These are phyloP conservation scores for Penicillium salamii DNA, from an alignment of 495 filamentous ascomycete genomes.

Conservation along the genomic window DNA sequence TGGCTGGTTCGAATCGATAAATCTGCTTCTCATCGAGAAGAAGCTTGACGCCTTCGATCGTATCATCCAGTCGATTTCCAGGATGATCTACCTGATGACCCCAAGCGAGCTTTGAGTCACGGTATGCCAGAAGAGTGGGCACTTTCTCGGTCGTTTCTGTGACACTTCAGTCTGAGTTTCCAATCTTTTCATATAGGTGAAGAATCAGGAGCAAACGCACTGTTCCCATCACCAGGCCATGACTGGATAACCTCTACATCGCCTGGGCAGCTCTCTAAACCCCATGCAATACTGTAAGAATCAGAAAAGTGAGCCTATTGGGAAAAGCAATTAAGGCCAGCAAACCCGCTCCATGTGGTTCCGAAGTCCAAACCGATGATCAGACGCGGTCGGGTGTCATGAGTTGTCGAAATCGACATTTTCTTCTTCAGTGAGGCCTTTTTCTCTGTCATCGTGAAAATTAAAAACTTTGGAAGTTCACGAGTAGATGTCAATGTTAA, in stretches of 20 bases:
- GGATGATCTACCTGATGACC: slow-evolving; percentile 37
- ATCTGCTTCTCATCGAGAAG: slow-evolving; percentile 29
- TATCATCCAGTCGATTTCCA: background rate
- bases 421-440: no score
- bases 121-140: slow-evolving; percentile 45
- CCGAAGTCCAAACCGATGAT: slow-evolving; percentile 48
- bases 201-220: slow-evolving; percentile 19
- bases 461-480: no score
- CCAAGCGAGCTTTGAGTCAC: slow-evolving; percentile 30
- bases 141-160: slow-evolving; percentile 41
- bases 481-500: no score
- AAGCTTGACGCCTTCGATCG: slow-evolving; percentile 39
- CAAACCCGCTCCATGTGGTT: slow-evolving; percentile 43
- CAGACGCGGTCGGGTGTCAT: slow-evolving; percentile 7
- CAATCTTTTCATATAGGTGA: no score
- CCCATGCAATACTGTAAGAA: no score
- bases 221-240: slow-evolving; percentile 31
- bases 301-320: no score
- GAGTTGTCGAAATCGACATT: background rate
- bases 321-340: no score
- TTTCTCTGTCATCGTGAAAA: no score
- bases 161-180: no score
- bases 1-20: slow-evolving; percentile 12
- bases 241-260: slow-evolving; percentile 33
- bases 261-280: slow-evolving; percentile 15